Conservation (phyloP, 176 grass and related monocot genomes). For the Phoenix roebelenii region DNA sequence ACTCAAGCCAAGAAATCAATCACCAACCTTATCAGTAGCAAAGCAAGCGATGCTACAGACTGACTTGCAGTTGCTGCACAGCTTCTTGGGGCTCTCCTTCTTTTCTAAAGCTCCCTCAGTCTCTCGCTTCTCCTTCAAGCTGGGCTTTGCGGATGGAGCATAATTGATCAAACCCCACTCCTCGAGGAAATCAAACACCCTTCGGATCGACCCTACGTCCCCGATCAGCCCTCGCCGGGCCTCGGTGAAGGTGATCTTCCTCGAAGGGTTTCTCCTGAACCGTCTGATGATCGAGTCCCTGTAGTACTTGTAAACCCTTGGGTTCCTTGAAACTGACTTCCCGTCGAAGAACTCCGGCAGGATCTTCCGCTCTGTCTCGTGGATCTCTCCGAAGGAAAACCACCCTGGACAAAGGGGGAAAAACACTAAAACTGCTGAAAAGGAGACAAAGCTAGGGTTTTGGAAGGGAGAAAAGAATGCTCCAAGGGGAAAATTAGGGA, state of each 20-base stretch:
- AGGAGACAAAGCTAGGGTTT: not conserved
- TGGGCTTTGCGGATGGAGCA: slow-evolving; percentile 25
- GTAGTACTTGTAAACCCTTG: slow-evolving; percentile 77
- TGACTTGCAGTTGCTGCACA: slow-evolving; percentile 52
- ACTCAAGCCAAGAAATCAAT: too few relatives aligned
- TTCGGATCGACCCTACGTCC: slow-evolving; percentile 61
- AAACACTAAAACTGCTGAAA: too few relatives aligned
- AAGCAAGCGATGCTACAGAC: slow-evolving; percentile 73
- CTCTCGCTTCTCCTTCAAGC: slow-evolving; percentile 25
- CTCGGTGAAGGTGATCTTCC: slow-evolving; percentile 73
- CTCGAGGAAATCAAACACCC: slow-evolving; percentile 87
- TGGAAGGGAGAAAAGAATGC: not conserved
- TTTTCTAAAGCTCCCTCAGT: slow-evolving; percentile 37
- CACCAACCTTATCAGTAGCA: slow-evolving; percentile 62
- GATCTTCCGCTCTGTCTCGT: slow-evolving; percentile 74
- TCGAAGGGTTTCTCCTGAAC: slow-evolving; percentile 54
- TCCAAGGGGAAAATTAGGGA: not conserved
- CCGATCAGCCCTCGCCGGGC: slow-evolving; percentile 53
- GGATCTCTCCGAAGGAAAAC: slow-evolving; percentile 74
- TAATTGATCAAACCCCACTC: slow-evolving; percentile 98
- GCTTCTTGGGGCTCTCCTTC: slow-evolving; percentile 49
- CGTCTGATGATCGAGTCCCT: slow-evolving; percentile 55
- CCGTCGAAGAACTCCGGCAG: slow-evolving; percentile 85
- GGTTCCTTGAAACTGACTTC: slow-evolving; percentile 44
- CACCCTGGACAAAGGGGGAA: slow-evolving; percentile 34